These are phyloP conservation scores for Suillus decipiens DNA, from an alignment of 768 basidiomycete species.

Conservation along the genomic window DNA sequence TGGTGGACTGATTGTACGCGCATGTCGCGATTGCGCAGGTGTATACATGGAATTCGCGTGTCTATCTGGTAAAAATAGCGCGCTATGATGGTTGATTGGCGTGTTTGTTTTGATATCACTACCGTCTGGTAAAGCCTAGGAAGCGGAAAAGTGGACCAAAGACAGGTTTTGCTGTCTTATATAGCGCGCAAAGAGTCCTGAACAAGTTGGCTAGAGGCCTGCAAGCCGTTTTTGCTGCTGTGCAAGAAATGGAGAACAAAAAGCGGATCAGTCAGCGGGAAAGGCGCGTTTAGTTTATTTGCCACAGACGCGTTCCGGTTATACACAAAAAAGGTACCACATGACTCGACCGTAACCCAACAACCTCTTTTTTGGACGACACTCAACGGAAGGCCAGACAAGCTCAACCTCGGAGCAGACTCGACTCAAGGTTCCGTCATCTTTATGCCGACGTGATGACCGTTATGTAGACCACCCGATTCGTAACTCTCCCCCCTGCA, in stretches of 20 bases:
- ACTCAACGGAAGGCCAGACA: not conserved
- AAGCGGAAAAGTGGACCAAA: slow-evolving; percentile 12
- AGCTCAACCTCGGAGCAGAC: not conserved
- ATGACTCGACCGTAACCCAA: no score
- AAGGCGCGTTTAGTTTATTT: slow-evolving; percentile 15
- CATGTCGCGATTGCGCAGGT: slow-evolving; percentile 26
- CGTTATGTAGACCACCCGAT: not conserved
- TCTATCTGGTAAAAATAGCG: not conserved
- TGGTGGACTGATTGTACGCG: slow-evolving; percentile 34
- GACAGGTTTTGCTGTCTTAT: slow-evolving; percentile 4
- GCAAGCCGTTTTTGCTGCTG: slow-evolving; percentile 3
- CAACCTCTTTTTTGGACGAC: not conserved
- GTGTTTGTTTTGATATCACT: slow-evolving; percentile 5
- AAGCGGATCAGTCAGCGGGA: slow-evolving; percentile 15
- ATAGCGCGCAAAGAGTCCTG: slow-evolving; percentile 3
- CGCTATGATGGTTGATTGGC: slow-evolving; percentile 2
- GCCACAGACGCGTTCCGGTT: slow-evolving; percentile 24
- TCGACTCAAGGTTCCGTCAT: slow-evolving; percentile 1
- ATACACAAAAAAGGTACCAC: slow-evolving; percentile 9
- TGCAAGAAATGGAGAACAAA: slow-evolving; percentile 14
- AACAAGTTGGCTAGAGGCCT: not conserved
- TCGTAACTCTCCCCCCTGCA: not conserved
- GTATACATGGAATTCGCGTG: slow-evolving; percentile 18
- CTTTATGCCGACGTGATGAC: not conserved
- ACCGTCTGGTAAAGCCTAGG: not conserved